These are phyloP conservation scores for Daldinia decipiens DNA, from an alignment of 495 filamentous ascomycete genomes.

Conservation along the genomic window DNA sequence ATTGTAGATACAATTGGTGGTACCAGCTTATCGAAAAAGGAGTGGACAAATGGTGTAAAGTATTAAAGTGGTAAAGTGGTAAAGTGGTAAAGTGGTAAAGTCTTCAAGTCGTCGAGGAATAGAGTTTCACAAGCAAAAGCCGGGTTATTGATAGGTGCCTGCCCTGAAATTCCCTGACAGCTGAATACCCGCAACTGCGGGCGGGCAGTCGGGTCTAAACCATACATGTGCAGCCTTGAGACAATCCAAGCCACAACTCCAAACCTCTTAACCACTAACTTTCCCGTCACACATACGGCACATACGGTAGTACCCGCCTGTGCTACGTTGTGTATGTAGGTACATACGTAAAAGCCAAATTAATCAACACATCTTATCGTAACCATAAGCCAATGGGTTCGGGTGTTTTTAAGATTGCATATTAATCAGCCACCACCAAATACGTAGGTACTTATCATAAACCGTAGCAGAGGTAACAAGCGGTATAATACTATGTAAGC, in stretches of 20 bases:
- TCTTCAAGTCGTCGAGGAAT: constrained; percentile 6
- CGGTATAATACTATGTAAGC: too few species aligned
- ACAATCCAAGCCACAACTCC: neutral
- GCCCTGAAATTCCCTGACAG: constrained; percentile 23
- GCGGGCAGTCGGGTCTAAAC: too few species aligned
- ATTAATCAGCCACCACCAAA: neutral
- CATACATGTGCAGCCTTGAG: constrained; percentile 1
- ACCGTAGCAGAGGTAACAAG: neutral
- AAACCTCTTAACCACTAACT: neutral
- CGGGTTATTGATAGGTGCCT: constrained; percentile 20
- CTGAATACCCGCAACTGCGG: constrained; percentile 14
- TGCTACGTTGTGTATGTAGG: too few species aligned
- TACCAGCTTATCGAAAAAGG: constrained; percentile 21
- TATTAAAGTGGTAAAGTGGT: neutral
- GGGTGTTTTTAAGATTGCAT: neutral
- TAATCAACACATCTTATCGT: neutral
- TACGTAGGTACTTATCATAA: constrained; percentile 9
- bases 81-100: too few species aligned
- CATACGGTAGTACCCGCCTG: neutral
- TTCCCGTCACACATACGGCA: neutral
- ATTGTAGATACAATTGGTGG: constrained; percentile 19
- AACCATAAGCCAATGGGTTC: neutral
- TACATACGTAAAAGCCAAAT: too few species aligned
- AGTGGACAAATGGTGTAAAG: constrained; percentile 5
- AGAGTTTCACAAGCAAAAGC: constrained; percentile 37